Evolutionary conservation across 257 asterid genomes (phyloP), one percentile per base, ranked within the genome.

Genomic region (Solanum pinnatisectum): DNA sequence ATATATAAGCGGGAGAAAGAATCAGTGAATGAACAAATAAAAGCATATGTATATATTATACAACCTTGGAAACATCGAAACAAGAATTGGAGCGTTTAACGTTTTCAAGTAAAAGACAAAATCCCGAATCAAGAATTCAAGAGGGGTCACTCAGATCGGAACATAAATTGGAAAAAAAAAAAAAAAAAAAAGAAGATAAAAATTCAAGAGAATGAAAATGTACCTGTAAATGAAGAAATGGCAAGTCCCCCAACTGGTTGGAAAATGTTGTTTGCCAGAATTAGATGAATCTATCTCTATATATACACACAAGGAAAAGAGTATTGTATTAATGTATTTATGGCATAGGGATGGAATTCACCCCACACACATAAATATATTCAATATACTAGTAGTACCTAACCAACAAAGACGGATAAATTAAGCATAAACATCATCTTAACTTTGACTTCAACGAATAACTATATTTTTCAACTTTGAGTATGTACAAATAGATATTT

Each of bases 11-110:
- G 72, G 23, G 39, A 39, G 18, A 68, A 16, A 88, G 49, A 89
- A 23, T 49, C 81, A 33, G 63, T 37, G 86, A 79, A 77, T 30
- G 85, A 88, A 88, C 91, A 92, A 91, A 92, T 82, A 73, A 84
- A 81, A 90, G 86, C 88, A 90, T 81, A 78, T 40, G 13, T 40
- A 85, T 59, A 87, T 59, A 87, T 40, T n/a, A 59, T 37, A 87
- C 79, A 83, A 78, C 93, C 93, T 91, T 90, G 93, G 49, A 84
- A 92, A 88, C 90, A 89, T 92, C 92, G 85, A 70, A 81, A 70
- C 39, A 70, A 27, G 87, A 85, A 87, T 70, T 87, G 86, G 36
- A 59, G 60, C 20, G 73, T 52, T 85, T 71, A 42, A 42, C 20
- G 74, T 52, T 85, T 71, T 78, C 81, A 86, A 73, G 42, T 87